Conservation (phyloP, 2,329 filamentous ascomycete species). For the Botrytis byssoidea region DNA sequence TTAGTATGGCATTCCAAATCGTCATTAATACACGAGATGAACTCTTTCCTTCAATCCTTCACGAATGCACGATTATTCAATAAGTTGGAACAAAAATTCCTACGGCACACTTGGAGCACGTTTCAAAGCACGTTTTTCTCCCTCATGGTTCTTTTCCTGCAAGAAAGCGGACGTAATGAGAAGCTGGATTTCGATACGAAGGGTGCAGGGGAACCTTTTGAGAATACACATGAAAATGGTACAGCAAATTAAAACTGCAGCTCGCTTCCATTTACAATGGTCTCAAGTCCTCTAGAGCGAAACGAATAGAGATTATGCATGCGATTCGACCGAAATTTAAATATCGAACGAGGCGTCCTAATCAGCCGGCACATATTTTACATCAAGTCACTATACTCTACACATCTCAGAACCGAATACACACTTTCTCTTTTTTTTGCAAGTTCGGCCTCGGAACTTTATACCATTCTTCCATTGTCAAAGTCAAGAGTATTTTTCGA, state of each 20-base stretch:
- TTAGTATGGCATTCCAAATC: fast-evolving
- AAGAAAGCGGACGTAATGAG: background rate
- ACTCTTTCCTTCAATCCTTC: background rate
- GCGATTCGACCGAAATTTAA: background rate
- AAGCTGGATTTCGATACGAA: background rate
- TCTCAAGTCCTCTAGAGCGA: background rate
- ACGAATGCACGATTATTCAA: fast-evolving
- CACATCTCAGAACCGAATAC: fast-evolving
- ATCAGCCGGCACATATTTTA: fast-evolving
- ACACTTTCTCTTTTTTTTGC: fast-evolving
- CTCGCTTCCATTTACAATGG: background rate
- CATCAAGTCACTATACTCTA: background rate
- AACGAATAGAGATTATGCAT: background rate
- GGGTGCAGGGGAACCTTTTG: background rate
- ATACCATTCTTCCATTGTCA: background rate
- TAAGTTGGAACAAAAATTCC: fast-evolving
- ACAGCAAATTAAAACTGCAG: background rate
- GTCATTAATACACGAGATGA: background rate
- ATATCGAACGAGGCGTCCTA: fast-evolving
- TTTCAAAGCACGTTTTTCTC: background rate
- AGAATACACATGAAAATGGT: background rate
- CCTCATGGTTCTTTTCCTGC: background rate
- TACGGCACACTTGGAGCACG: background rate
- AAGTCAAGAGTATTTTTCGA: background rate
- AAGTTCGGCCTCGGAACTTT: background rate